Evolutionary conservation across 805 yeast species (phyloP).

Genomic region (Monosporozyma servazzii): DNA sequence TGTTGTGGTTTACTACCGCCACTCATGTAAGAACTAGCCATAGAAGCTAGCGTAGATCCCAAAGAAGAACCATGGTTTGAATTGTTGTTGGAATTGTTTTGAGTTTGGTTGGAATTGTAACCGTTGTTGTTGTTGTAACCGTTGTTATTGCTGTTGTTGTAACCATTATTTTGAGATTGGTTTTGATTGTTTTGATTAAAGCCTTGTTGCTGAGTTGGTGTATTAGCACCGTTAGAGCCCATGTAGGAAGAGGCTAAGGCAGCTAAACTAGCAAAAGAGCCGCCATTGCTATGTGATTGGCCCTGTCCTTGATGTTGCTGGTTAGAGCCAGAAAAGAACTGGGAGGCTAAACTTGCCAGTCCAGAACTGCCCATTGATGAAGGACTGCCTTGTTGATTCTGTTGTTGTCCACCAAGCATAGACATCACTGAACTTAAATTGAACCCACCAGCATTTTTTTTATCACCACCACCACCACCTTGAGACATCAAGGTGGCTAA

Average conservation of each 20-base stretch:
- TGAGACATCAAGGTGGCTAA: constrained; percentile 17
- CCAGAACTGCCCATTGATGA: constrained; percentile 15
- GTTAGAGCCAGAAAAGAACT: constrained; percentile 16
- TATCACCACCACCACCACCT: not conserved
- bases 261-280: constrained; percentile 15
- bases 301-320: constrained; percentile 1
- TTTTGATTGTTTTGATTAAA: not conserved
- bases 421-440: constrained; percentile 18
- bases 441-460: constrained; percentile 12
- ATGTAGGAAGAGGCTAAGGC: constrained; percentile 15
- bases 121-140: not conserved
- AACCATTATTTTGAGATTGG: not conserved
- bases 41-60: constrained; percentile 14
- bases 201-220: not conserved
- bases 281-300: constrained; percentile 5
- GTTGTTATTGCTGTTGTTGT: not conserved
- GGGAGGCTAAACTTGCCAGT: constrained; percentile 21
- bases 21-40: constrained; percentile 14
- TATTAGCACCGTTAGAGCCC: not conserved
- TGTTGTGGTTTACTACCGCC: constrained; percentile 5
- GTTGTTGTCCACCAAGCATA: constrained; percentile 8
- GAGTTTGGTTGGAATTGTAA: not conserved
- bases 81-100: not conserved
- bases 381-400: not conserved
- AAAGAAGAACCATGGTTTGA: constrained; percentile 5